These are phyloP conservation scores for Penicillium herquei DNA, from an alignment of 495 filamentous ascomycete species.

Conservation along the genomic window DNA sequence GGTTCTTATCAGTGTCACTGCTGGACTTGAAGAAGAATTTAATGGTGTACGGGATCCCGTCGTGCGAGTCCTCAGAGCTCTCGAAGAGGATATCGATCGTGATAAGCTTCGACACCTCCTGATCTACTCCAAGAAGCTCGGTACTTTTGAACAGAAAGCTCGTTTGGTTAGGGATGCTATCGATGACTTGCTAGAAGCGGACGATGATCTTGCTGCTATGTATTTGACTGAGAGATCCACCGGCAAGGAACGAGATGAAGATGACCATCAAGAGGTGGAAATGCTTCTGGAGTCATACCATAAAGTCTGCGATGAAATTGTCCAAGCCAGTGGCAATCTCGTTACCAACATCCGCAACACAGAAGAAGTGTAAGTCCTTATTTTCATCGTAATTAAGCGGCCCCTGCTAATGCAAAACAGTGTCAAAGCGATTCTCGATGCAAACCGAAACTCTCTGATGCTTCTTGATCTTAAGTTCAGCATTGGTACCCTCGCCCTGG, in stretches of 20 bases:
- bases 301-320: conserved; percentile 97
- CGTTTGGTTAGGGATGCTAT: conserved; percentile 92
- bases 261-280: conserved; percentile 95
- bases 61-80: conserved; percentile 77
- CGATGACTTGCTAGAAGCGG: conserved; percentile 94
- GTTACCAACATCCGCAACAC: conserved; percentile 97
- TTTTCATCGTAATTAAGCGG: too few relatives aligned
- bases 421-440: conserved; percentile 94
- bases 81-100: conserved; percentile 96
- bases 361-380: conserved; percentile 81
- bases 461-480: conserved; percentile 95
- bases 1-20: conserved; percentile 65
- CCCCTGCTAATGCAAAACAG: conserved; percentile 40
- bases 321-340: conserved; percentile 87
- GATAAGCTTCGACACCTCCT: conserved; percentile 89
- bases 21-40: conserved; percentile 87
- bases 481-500: conserved; percentile 88
- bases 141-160: conserved; percentile 96
- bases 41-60: conserved; percentile 90
- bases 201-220: conserved; percentile 94
- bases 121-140: conserved; percentile 90
- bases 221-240: conserved; percentile 84
- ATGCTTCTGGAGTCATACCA: conserved; percentile 96
- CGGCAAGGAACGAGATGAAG: conserved; percentile 70
- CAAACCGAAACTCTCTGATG: conserved; percentile 97